phyloP scores from a whole-genome alignment of 140 eudicot species.

The Stevia rebaudiana region DNA sequence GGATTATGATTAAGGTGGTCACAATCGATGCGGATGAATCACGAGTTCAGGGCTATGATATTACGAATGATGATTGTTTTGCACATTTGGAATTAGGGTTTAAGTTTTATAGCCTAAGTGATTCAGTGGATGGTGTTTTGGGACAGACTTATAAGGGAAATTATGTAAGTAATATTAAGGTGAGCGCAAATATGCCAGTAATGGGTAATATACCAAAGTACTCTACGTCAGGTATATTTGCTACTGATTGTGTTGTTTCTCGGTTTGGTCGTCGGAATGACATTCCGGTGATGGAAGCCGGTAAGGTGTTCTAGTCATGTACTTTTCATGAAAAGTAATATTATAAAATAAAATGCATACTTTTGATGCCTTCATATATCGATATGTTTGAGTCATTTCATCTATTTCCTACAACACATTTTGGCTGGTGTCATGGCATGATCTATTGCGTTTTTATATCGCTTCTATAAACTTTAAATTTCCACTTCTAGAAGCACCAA shows the following conservation, averaged over 20 bases:
- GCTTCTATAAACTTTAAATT: not conserved
- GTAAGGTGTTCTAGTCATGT: constrained; percentile 14
- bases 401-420: not conserved
- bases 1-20: constrained; percentile 48
- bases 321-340: not conserved
- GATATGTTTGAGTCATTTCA: too few species aligned
- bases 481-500: too few species aligned
- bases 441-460: not conserved
- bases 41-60: constrained; percentile 52
- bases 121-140: constrained; percentile 53
- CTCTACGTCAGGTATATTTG: constrained; percentile 40
- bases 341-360: not conserved
- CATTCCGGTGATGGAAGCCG: not conserved
- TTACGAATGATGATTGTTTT: constrained; percentile 60
- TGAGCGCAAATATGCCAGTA: constrained; percentile 66
- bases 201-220: constrained; percentile 55
- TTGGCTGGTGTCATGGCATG: not conserved
- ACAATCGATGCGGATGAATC: constrained; percentile 58
- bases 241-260: constrained; percentile 54
- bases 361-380: not conserved
- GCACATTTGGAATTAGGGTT: constrained; percentile 78
- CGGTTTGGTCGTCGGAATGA: constrained; percentile 31
- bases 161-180: constrained; percentile 51
- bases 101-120: constrained; percentile 55
- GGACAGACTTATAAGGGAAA: constrained; percentile 67